A percentile compares a stretch with the other conserved stretches of the same genome.
phyloP scores from a whole-genome alignment of 179 eudicot genomes.

The Beta lomatogona region DNA sequence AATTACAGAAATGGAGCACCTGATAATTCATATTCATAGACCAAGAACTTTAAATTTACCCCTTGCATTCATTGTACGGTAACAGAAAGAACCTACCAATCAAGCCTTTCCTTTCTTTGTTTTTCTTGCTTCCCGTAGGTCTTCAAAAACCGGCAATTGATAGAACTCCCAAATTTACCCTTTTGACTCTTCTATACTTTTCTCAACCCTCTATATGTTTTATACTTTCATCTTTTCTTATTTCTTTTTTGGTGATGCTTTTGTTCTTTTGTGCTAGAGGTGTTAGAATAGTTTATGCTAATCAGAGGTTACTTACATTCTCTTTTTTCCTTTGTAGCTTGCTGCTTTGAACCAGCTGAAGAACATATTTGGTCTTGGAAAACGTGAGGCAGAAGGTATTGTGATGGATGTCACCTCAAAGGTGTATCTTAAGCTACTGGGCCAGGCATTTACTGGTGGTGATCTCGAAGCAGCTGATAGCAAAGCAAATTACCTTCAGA shows the following conservation, averaged over 20 bases:
- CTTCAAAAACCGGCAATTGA: neutral
- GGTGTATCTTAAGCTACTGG: conserved; percentile 70
- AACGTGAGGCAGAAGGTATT: conserved; percentile 80
- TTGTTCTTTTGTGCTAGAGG: neutral
- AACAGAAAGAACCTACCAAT: neutral
- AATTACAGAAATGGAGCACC: neutral
- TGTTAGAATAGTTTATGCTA: neutral
- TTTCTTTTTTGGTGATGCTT: neutral
- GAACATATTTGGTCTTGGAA: conserved; percentile 92
- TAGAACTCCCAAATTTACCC: neutral
- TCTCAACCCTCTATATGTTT: neutral
- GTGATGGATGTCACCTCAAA: conserved; percentile 70
- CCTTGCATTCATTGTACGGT: neutral
- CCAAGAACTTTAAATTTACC: neutral
- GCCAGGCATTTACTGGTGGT: conserved; percentile 78
- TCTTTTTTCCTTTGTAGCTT: conserved; percentile 46
- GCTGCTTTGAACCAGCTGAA: conserved; percentile 79
- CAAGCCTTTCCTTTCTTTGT: neutral
- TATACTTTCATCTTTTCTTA: neutral
- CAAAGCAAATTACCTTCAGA: conserved; percentile 88
- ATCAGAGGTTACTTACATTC: neutral
- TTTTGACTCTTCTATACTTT: neutral
- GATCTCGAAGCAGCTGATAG: conserved; percentile 73
- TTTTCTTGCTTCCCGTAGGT: neutral
- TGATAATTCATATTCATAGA: neutral